Evolutionary conservation across 768 basidiomycete species (phyloP).

Genomic region (Auricularia heimuer): DNA sequence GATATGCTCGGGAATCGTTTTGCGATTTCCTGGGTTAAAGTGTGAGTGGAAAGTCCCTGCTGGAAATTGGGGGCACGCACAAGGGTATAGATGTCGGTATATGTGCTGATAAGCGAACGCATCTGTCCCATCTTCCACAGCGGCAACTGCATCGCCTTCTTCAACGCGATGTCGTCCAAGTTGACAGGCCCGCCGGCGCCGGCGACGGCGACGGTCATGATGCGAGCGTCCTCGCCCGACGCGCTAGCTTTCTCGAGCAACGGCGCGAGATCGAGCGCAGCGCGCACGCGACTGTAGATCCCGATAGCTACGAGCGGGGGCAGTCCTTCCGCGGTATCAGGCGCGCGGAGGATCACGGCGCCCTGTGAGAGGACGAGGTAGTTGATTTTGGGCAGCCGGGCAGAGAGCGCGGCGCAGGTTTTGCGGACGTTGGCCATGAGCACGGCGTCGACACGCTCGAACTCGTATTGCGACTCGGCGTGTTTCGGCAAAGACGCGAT

Average conservation of each 20-base stretch:
- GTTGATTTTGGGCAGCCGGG: constrained; percentile 37
- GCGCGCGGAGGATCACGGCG: neutral
- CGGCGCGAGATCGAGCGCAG: constrained; percentile 8
- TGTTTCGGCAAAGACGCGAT: constrained; percentile 30
- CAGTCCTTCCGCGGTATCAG: constrained; percentile 8
- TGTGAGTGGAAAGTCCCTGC: neutral
- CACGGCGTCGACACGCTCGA: constrained; percentile 42
- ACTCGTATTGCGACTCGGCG: constrained; percentile 27
- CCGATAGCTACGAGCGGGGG: constrained; percentile 1
- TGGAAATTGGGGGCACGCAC: neutral
- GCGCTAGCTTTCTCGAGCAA: constrained; percentile 6
- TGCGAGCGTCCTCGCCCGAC: constrained; percentile 9
- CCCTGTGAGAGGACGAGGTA: constrained; percentile 35
- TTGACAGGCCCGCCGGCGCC: constrained; percentile 7
- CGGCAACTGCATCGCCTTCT: neutral
- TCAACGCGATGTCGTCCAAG: constrained; percentile 15
- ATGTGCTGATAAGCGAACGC: neutral
- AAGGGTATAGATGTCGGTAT: neutral
- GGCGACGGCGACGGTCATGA: constrained; percentile 5
- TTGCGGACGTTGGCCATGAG: constrained; percentile 39
- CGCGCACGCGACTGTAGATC: constrained; percentile 4
- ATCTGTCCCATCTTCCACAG: too few species aligned
- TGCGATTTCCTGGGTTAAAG: constrained; percentile 3
- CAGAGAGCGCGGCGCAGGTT: constrained; percentile 12
- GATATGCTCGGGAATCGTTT: constrained; percentile 3